A percentile compares a stretch with the other conserved stretches of the same genome.
Conservation (phyloP, 2,329 filamentous ascomycete genomes). For the Colletotrichum costaricense region DNA sequence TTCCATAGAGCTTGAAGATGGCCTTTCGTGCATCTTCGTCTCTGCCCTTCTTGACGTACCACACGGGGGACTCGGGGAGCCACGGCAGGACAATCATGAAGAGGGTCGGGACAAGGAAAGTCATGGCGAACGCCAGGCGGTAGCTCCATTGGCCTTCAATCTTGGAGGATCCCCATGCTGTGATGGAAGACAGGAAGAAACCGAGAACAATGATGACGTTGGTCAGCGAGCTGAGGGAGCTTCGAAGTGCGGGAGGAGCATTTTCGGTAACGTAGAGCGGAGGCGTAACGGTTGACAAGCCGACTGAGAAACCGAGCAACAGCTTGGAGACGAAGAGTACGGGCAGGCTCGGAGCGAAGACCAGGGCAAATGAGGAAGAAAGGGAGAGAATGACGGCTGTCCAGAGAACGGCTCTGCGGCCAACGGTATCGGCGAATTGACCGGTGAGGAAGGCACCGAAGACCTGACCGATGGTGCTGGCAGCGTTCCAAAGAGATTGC, state of each 20-base stretch:
- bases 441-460: neutral
- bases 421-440: neutral
- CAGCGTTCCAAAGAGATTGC: neutral
- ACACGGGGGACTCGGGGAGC: neutral
- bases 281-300: neutral
- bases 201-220: constrained; percentile 45
- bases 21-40: neutral
- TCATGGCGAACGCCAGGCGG: neutral
- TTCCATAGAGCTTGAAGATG: neutral
- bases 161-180: constrained; percentile 35
- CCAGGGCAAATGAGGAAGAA: neutral
- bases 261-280: constrained; percentile 37
- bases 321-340: neutral
- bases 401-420: neutral
- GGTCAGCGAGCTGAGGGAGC: constrained; percentile 42
- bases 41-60: neutral
- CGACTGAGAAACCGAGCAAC: neutral
- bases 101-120: neutral
- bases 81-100: neutral
- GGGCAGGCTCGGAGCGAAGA: neutral
- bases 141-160: neutral
- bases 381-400: neutral
- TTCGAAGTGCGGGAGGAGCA: constrained; percentile 42
- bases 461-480: neutral
- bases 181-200: constrained; percentile 44